A percentile compares a stretch with the other conserved stretches of the same genome.
phyloP scores from a whole-genome alignment of 164 flowering plant species.

The Liriodendron chinense region DNA sequence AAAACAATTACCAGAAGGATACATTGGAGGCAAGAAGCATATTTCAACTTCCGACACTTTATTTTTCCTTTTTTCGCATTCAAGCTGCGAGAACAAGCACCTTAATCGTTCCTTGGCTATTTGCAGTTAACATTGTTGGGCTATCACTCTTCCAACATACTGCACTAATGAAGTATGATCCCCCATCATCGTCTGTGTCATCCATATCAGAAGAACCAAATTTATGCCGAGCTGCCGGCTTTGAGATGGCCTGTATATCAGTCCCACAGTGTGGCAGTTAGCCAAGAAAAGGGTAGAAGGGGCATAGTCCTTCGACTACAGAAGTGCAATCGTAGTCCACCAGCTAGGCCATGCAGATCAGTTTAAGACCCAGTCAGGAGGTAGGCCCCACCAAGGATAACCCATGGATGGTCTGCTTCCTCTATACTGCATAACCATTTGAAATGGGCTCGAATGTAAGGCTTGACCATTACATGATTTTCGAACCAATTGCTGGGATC shows the following conservation, averaged over 20 bases:
- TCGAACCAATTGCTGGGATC: too few species aligned
- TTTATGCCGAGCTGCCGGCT: slow-evolving; percentile 80
- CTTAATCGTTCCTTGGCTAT: slow-evolving; percentile 95
- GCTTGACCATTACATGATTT: too few species aligned
- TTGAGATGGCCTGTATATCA: slow-evolving; percentile 73
- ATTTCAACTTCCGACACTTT: not conserved
- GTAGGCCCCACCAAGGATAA: too few species aligned
- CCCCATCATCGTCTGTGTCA: slow-evolving; percentile 70
- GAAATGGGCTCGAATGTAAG: too few species aligned
- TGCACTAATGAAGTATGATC: slow-evolving; percentile 85
- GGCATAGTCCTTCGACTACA: too few species aligned
- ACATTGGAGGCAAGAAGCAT: not conserved
- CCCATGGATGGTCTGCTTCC: too few species aligned
- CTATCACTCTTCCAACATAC: slow-evolving; percentile 98
- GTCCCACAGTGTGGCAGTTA: not conserved
- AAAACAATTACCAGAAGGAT: not conserved
- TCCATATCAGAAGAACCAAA: slow-evolving; percentile 72
- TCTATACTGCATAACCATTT: too few species aligned
- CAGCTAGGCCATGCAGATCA: too few species aligned
- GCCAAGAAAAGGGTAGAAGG: not conserved
- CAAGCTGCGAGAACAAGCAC: slow-evolving; percentile 82
- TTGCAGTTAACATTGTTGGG: slow-evolving; percentile 86
- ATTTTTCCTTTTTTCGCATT: slow-evolving; percentile 6
- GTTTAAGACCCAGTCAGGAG: too few species aligned
- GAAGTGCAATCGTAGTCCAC: too few species aligned